Conservation (phyloP, 768 basidiomycete species). For the Lactarius indigo region DNA sequence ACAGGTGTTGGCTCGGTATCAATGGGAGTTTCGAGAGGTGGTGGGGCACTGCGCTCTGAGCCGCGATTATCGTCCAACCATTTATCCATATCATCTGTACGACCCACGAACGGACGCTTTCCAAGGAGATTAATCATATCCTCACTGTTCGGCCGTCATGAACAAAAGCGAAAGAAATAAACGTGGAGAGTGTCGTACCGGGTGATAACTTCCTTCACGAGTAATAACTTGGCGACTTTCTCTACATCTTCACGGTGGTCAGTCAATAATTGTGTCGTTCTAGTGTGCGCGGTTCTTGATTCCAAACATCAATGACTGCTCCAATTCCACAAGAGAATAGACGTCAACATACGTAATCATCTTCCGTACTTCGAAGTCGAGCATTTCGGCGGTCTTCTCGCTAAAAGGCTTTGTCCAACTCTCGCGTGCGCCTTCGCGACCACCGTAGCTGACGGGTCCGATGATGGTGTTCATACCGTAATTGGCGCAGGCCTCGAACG, state of each 20-base stretch:
- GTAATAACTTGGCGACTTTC: constrained; percentile 83
- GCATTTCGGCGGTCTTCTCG: constrained; percentile 93
- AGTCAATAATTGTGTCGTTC: constrained; percentile 78
- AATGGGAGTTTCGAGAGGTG: constrained; percentile 48
- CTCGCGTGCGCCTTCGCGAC: constrained; percentile 78
- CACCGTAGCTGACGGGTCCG: constrained; percentile 95
- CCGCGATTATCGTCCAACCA: constrained; percentile 85
- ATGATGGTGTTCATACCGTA: constrained; percentile 96
- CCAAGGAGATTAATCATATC: constrained; percentile 84
- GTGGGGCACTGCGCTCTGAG: constrained; percentile 56
- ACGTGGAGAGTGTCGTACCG: constrained; percentile 47
- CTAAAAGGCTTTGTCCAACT: constrained; percentile 97
- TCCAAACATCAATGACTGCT: constrained; percentile 13
- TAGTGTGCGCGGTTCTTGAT: constrained; percentile 66
- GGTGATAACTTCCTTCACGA: constrained; percentile 96
- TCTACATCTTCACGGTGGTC: constrained; percentile 85
- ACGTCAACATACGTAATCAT: constrained; percentile 71
- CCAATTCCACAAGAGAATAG: not conserved
- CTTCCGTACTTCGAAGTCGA: constrained; percentile 88
- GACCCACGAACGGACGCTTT: constrained; percentile 74
- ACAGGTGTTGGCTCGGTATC: constrained; percentile 34
- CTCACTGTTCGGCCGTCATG: constrained; percentile 47
- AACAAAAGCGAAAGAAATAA: not conserved
- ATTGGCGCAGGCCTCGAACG: constrained; percentile 91
- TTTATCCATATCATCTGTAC: constrained; percentile 92